Base-by-base conservation (phyloP, 140 eudicot genomes). In the Flaveria floridana region DNA sequence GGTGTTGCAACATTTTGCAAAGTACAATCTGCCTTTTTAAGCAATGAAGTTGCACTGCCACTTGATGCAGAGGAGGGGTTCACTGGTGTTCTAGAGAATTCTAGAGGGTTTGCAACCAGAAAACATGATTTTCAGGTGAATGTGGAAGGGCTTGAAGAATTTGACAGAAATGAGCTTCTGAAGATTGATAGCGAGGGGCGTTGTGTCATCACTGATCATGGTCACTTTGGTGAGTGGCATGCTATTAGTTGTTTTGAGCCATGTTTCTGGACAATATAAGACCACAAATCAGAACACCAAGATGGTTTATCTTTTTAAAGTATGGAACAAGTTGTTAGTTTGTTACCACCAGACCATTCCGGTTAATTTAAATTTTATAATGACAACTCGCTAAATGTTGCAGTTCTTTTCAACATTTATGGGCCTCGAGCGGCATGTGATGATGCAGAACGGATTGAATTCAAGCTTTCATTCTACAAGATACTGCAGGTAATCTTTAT, bases 1-100 rank as follows among this genome's bases (percentile, higher is more conserved):
- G 99, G 99, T 67, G 99, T 94, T 82, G 99, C 94, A 3, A 94
- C 99, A 57, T 94, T 94, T 85, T 94, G 99, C 72, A 93, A 88
- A 58, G 97, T 94, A 50, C 86, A 83, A 7, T 87, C 96, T 70
- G 90, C 94, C 23, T 94, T 88, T 82, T 86, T 89, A 28, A 90
- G 95, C 75, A 79, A 73, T 26, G 99, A 90, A 83, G 97, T 88
- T 69, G 90, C 99, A 65, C 79, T 90, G 79, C 99, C 99, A 23
- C 34, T 94, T 80, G 85, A 87, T 70, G 99, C 96, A 14, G 99
- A 94, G 74, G 99, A 94, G 34, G 99, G 99, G 53, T 90, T 94
- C 82, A 88, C 99, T 58, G 96, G 99, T 79, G 85, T 87, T 74
- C 87, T 90, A 62, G 85, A 85, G 55, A 82, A 57, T 70, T 82